A percentile compares a stretch with the other conserved stretches of the same genome.
Conservation (phyloP, 306 rosid species). For the Phaseolus lunatus region DNA sequence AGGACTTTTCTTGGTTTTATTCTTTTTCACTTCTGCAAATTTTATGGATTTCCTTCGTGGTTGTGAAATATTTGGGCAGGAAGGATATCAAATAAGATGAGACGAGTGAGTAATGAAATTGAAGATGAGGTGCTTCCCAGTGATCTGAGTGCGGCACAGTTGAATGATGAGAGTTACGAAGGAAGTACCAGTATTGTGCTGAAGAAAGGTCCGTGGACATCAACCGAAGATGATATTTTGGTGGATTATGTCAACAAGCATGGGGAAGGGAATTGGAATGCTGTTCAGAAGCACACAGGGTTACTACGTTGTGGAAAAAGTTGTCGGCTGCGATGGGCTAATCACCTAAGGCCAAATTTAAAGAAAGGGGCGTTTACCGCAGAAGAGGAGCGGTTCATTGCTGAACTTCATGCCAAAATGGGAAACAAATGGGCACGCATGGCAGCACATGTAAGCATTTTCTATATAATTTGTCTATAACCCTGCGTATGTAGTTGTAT, state of each 20-base stretch:
- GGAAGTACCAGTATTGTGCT: constrained; percentile 56
- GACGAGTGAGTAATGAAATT: constrained; percentile 55
- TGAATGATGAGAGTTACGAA: constrained; percentile 64
- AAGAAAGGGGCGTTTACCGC: constrained; percentile 89
- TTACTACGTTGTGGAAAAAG: constrained; percentile 95
- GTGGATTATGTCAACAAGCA: constrained; percentile 87
- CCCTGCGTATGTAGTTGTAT: constrained; percentile 10
- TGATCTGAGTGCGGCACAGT: constrained; percentile 57
- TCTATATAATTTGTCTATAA: constrained; percentile 39
- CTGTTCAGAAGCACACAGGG: constrained; percentile 95
- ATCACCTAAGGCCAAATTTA: constrained; percentile 96
- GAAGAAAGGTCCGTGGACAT: constrained; percentile 99
- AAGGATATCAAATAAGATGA: constrained; percentile 60
- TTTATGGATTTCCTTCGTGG: constrained; percentile 25
- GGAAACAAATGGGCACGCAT: constrained; percentile 99
- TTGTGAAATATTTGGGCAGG: constrained; percentile 53
- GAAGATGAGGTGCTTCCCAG: constrained; percentile 61
- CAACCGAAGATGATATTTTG: constrained; percentile 87
- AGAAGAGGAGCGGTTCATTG: constrained; percentile 81
- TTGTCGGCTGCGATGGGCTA: constrained; percentile 97
- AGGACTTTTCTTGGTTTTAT: constrained; percentile 37
- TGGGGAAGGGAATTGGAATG: constrained; percentile 99
- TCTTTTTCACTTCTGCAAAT: background rate
- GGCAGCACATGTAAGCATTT: constrained; percentile 83
- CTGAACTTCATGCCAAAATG: constrained; percentile 86